Evolutionary conservation across 345 rosid genomes (phyloP).

Genomic region (Ceriops tagal): DNA sequence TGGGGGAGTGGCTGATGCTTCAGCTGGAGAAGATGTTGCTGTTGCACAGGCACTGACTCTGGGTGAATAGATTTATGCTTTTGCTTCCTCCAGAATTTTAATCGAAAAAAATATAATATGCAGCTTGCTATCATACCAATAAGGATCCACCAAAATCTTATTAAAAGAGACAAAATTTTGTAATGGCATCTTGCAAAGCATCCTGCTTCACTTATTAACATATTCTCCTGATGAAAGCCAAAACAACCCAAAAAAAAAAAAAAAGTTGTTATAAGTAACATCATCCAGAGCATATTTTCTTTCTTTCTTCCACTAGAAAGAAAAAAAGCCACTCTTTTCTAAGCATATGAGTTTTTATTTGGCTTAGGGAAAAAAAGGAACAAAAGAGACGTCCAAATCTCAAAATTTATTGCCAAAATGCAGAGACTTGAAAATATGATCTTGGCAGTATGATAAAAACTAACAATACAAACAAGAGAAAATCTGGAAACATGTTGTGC

Average conservation of each 20-base stretch:
- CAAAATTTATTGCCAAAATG: not conserved
- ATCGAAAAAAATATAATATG: constrained; percentile 26
- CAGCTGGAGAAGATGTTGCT: constrained; percentile 38
- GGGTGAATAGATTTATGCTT: constrained; percentile 25
- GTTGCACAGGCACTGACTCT: constrained; percentile 29
- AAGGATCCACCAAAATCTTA: constrained; percentile 52
- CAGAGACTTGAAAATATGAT: not conserved
- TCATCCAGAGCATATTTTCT: not conserved
- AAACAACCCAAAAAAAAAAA: constrained; percentile 13
- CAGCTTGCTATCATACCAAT: constrained; percentile 37
- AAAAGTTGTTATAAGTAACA: not conserved
- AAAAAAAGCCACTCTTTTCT: not conserved
- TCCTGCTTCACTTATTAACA: constrained; percentile 17
- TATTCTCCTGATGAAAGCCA: constrained; percentile 36
- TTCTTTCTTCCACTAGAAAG: not conserved
- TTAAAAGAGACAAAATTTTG: constrained; percentile 25
- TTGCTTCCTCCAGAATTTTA: constrained; percentile 30
- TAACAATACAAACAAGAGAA: not conserved
- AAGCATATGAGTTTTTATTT: not conserved
- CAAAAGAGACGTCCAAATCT: not conserved
- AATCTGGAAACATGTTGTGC: not conserved
- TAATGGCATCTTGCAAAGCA: constrained; percentile 21
- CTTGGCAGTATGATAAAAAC: not conserved
- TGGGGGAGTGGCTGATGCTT: constrained; percentile 50
- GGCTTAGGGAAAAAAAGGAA: not conserved